A percentile compares a stretch with the other conserved stretches of the same genome.
These are phyloP conservation scores for Cercophora samala DNA, from an alignment of 495 filamentous ascomycete species.

Conservation along the genomic window DNA sequence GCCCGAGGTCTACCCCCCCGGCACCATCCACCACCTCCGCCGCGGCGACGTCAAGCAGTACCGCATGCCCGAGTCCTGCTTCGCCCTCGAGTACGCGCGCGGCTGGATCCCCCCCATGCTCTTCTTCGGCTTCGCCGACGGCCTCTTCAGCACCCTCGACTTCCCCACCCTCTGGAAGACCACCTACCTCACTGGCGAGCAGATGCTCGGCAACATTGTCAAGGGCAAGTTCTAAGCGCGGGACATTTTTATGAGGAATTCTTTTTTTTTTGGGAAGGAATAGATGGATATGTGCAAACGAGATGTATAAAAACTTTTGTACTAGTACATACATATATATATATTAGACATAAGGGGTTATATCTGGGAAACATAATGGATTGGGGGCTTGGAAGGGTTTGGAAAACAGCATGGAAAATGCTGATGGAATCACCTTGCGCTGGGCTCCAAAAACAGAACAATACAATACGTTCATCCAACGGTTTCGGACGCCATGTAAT, in stretches of 20 bases:
- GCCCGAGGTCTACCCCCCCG: conserved; percentile 71
- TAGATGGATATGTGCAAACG: not conserved
- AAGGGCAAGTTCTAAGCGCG: conserved; percentile 67
- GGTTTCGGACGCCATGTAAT: too few species aligned
- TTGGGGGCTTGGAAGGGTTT: not conserved
- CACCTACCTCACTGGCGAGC: conserved; percentile 60
- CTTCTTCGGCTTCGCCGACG: conserved; percentile 80
- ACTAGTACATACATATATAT: not conserved
- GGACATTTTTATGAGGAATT: not conserved
- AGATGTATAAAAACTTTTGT: not conserved
- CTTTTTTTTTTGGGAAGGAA: too few species aligned
- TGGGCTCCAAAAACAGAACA: not conserved
- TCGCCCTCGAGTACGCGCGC: conserved; percentile 82
- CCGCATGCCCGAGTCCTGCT: conserved; percentile 74
- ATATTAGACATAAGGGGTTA: not conserved
- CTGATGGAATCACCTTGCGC: not conserved
- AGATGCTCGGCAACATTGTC: conserved; percentile 70
- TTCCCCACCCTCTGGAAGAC: conserved; percentile 77
- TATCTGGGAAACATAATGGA: not conserved
- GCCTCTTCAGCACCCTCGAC: conserved; percentile 70
- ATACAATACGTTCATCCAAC: not conserved
- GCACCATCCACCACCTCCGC: conserved; percentile 71
- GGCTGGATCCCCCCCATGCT: conserved; percentile 92
- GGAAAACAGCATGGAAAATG: not conserved
- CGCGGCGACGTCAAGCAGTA: conserved; percentile 83